Base-by-base conservation (phyloP, 805 yeast species). In the Tetrapisispora arboricola region DNA sequence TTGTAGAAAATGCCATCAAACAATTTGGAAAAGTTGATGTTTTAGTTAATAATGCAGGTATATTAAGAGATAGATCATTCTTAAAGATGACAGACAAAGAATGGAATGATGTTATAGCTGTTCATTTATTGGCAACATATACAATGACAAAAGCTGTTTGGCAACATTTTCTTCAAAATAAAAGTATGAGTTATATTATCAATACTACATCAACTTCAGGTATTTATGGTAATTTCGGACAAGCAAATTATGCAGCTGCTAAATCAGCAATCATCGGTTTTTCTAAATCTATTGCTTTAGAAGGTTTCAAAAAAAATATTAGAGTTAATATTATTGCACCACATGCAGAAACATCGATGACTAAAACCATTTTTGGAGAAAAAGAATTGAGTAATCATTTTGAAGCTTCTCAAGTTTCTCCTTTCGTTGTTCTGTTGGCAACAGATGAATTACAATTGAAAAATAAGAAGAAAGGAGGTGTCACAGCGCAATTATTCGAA, bases 321-420 rank as follows among this genome's bases (percentile, higher is more conserved):
- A 70, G 71, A 54, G 88, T 78, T 43, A 84, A 88, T 58, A 75
- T 78, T 28, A 79, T 87, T 60, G 97, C 98, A 21, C 98, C 98
- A 40, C 96, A 90, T 61, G 97, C 97, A 22, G 96, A 90, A 57
- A 90, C 98, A 33, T 88, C 94, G 43, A 90, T 90, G 98, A 90
- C 98, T 22, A 75, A 76, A 55, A 83, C 95, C 6, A 79, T 90
- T 36, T 84, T 90, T 66, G 74, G 77, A 36, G 80, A 79, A 36
- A 78, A 76, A 46, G 94, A 90, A 63, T 74, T 80, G 51, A 35
- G 45, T 12, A 84, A 85, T 65, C 76, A 80, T 52, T 86, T 80
- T 64, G 85, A 84, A 53, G 88, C 96, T 6, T 75, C 79, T 39
- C 85, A 78, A 61, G 96, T 90, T 36, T 92, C 96, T 1, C 98